Evolutionary conservation across 148 eudicot species (phyloP), one percentile per base, ranked within the genome.

Genomic region (Rhododendron ferrugineum): DNA sequence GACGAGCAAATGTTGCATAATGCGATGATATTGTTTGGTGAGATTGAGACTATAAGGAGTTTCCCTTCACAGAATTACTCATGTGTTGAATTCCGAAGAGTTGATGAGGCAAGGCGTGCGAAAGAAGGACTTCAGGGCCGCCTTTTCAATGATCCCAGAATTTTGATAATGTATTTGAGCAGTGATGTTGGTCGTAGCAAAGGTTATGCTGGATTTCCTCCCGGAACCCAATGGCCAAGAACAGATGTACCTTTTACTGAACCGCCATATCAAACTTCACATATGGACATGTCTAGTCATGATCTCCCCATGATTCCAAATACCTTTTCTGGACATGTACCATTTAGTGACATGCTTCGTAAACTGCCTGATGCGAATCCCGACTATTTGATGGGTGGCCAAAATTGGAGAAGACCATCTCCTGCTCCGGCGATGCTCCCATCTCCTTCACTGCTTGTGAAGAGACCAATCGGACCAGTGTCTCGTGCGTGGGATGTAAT

Each of bases 11-110:
- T 92, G 52, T 49, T 76, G 98, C 98, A 82, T 95, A 97, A 64
- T 95, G 92, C 82, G 3, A 93, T 95, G 98, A 95, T 95, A 80
- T 86, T 94, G 81, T 88, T 91, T 85, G 98, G 98, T 50, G 98
- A 95, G 86, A 94, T 95, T 60, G 98, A 95, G 87, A 84, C 90
- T 64, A 88, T 95, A 75, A 93, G 81, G 78, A 89, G 93, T 11
- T 91, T 92, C 66, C 91, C 92, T 66, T 81, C 87, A 82, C 90
- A 89, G 83, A 76, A 92, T 83, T 92, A 89, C 84, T 88, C 96
- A n/a, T 89, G 91, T 88, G 98, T 95, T 66, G 97, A 93, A 80
- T 95, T 95, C 52, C 90, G 97, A 91, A 95, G 98, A 83, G 90
- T 93, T 46, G 98, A 95, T 58, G 98, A 95, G 85, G 98, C 96